Evolutionary conservation across 495 filamentous ascomycete species (phyloP), one percentile per base, ranked within the genome.

Genomic region (Aspergillus haitiensis): DNA sequence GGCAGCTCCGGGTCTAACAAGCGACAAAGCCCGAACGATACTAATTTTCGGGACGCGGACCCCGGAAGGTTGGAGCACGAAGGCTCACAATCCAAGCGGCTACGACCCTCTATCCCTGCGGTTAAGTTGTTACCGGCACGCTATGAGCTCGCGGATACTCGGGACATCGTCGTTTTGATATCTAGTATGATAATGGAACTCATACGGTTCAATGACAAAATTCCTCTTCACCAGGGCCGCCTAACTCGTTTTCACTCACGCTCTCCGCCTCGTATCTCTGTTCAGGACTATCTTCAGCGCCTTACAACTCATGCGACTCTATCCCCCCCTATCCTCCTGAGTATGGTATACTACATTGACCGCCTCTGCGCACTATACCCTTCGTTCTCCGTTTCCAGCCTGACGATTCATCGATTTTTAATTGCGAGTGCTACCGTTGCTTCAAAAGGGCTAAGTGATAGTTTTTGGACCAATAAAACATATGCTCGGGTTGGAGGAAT

Each of bases 281-380:
- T 98, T 15, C 77, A 83, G 37, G 94, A 98, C 68, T 98, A 98
- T 71, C 81, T 98, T 7, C 87, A 92, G 66, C 88, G 94, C 56
- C 81, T 98, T 15, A 92, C 94, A 10, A 92, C 92, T 48, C 94
- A 98, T 71, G 94, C 94, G 32, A 96, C 93, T 1, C 82, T 98
- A 1, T 89, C 90, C 7, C 93, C 94, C 6, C 93, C 94, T 6
- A 90, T 98, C 55, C 83, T 98, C n/a, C 82, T 98, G n/a, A 92
- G 91, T 61, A 98, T 98, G 93, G 94, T 98, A 54, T 98, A 93
- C 69, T 98, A 98, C 69, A 97, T 98, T 60, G 95, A 98, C 72
- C 87, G 90, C n/a, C 80, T 98, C 15, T 98, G 93, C 72, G 86
- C 90, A 5, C 75, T 94, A 32, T 98, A 96, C 68, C 88, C 92